Evolutionary conservation across 495 filamentous ascomycete species (phyloP).

Genomic region (Aspergillus nidulans): DNA sequence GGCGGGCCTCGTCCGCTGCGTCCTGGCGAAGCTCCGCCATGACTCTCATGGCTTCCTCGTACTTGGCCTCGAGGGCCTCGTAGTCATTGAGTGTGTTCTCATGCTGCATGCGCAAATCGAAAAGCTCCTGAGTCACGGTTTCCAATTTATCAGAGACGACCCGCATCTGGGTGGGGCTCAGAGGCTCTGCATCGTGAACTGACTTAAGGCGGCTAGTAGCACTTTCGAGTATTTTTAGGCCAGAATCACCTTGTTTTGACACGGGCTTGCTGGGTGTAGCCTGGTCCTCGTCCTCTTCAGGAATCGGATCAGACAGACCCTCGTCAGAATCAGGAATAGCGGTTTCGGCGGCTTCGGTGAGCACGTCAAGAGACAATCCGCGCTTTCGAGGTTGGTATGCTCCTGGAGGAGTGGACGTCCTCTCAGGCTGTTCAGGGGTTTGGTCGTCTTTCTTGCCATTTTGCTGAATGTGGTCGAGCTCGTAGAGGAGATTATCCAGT

Average conservation of each 20-base stretch:
- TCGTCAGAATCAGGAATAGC: slow-evolving; percentile 55
- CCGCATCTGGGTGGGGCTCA: slow-evolving; percentile 75
- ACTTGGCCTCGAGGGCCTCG: slow-evolving; percentile 79
- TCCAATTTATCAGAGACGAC: slow-evolving; percentile 92
- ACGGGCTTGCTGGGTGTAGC: slow-evolving; percentile 30
- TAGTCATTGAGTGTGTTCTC: slow-evolving; percentile 78
- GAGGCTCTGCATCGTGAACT: slow-evolving; percentile 20
- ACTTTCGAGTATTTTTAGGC: slow-evolving; percentile 31
- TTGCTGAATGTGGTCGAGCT: slow-evolving; percentile 77
- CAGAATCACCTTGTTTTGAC: slow-evolving; percentile 21
- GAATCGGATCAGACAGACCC: slow-evolving; percentile 47
- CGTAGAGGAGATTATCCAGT: slow-evolving; percentile 84
- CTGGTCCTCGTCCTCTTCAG: slow-evolving; percentile 25
- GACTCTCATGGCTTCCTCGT: slow-evolving; percentile 80
- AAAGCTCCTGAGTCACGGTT: slow-evolving; percentile 84
- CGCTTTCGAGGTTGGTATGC: slow-evolving; percentile 26
- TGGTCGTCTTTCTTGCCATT: slow-evolving; percentile 47
- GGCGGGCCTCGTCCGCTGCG: slow-evolving; percentile 74
- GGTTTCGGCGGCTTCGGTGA: slow-evolving; percentile 47
- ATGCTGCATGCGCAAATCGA: slow-evolving; percentile 85
- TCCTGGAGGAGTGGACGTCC: slow-evolving; percentile 11
- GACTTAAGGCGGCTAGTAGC: slow-evolving; percentile 28
- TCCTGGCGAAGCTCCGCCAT: slow-evolving; percentile 77
- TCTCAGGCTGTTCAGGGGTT: slow-evolving; percentile 22
- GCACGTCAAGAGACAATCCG: slow-evolving; percentile 40